Evolutionary conservation across 805 yeast genomes (phyloP).

Genomic region (Yamadazyma laniorum): DNA sequence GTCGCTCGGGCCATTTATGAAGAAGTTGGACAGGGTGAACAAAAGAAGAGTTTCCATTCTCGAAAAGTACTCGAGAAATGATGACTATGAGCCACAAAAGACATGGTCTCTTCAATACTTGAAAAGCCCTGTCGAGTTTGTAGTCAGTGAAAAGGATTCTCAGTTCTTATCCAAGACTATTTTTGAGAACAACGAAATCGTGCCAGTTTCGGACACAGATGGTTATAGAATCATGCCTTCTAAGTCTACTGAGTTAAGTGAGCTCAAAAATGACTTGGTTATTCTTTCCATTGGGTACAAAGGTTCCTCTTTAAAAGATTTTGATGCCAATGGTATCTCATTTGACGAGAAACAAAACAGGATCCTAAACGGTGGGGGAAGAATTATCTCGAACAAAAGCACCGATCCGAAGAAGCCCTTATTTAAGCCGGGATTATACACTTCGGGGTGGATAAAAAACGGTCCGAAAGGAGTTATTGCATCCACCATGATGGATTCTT

Average conservation of each 20-base stretch:
- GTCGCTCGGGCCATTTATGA: conserved; percentile 21
- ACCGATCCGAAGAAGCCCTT: conserved; percentile 17
- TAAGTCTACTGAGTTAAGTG: conserved; percentile 26
- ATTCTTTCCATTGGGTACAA: conserved; percentile 83
- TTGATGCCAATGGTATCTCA: conserved; percentile 38
- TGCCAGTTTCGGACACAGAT: conserved; percentile 34
- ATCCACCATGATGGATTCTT: conserved; percentile 82
- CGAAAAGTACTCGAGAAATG: conserved; percentile 40
- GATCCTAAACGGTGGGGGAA: conserved; percentile 34
- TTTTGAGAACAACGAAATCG: conserved; percentile 49
- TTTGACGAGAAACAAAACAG: conserved; percentile 26
- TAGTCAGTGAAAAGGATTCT: conserved; percentile 33
- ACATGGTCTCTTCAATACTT: conserved; percentile 72
- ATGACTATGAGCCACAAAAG: conserved; percentile 16
- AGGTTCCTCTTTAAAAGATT: conserved; percentile 62
- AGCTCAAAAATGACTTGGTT: conserved; percentile 55
- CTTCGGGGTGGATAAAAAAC: conserved; percentile 86
- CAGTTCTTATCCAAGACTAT: conserved; percentile 42
- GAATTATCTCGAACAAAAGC: conserved; percentile 21
- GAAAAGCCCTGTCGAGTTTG: conserved; percentile 58
- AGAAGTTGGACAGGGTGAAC: conserved; percentile 47
- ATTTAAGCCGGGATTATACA: conserved; percentile 55
- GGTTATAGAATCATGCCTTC: conserved; percentile 37
- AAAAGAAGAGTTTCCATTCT: conserved; percentile 67
- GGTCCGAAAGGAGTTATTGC: conserved; percentile 92